Evolutionary conservation across 352 stramenopile genomes (phyloP).

Genomic region (Pythium diclinum): DNA sequence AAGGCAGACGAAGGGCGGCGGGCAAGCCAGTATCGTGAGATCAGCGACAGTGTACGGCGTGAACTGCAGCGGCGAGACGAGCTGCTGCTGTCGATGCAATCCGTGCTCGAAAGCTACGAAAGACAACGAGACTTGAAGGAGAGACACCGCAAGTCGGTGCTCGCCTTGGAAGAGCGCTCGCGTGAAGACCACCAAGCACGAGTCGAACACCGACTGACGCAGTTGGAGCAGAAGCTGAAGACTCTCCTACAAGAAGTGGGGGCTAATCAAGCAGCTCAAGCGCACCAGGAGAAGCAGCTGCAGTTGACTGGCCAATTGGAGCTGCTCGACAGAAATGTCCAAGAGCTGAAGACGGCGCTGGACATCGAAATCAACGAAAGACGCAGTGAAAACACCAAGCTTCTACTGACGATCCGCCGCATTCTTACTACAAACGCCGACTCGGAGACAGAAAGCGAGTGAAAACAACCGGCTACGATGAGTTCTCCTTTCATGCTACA

Average conservation of each 20-base stretch:
- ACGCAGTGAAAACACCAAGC: neutral
- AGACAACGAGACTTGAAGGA: neutral
- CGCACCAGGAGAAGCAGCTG: neutral
- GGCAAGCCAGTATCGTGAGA: neutral
- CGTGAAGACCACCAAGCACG: neutral
- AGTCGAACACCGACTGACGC: neutral
- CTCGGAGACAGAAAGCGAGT: neutral
- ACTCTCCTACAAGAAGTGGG: neutral
- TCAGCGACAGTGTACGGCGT: neutral
- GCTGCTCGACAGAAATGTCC: neutral
- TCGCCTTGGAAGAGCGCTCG: neutral
- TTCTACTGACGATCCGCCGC: neutral
- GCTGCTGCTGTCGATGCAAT: neutral
- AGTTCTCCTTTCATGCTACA: no score
- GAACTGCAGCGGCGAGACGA: neutral
- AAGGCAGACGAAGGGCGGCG: neutral
- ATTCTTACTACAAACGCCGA: neutral
- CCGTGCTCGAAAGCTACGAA: neutral
- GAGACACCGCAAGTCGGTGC: neutral
- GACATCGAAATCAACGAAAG: neutral
- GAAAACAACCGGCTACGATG: no score
- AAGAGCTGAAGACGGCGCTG: neutral
- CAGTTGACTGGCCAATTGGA: neutral
- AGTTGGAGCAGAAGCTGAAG: neutral
- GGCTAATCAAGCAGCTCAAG: neutral